Evolutionary conservation across 2,329 filamentous ascomycete species (phyloP).

Genomic region (Colletotrichum sp.): DNA sequence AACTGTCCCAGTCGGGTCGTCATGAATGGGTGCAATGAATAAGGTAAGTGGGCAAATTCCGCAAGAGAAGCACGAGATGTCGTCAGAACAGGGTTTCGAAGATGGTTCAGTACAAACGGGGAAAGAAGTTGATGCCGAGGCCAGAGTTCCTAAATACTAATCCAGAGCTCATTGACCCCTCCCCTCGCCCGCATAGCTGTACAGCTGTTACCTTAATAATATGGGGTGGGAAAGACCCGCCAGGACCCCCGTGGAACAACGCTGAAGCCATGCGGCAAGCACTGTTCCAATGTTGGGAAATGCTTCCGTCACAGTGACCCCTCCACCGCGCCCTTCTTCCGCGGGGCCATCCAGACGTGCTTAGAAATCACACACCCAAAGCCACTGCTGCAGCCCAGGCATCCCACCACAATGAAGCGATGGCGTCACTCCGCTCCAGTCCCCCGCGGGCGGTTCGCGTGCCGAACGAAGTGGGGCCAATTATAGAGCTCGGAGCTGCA

Average conservation of each 20-base stretch:
- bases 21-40: background rate
- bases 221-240: background rate
- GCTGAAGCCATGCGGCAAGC: background rate
- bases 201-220: constrained; percentile 1
- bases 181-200: background rate
- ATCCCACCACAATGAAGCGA: background rate
- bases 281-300: background rate
- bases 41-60: background rate
- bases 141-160: constrained; percentile 5
- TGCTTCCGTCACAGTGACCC: constrained; percentile 14
- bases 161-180: background rate
- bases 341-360: background rate
- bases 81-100: background rate
- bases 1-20: constrained; percentile 6
- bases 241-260: background rate
- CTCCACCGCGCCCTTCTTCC: background rate
- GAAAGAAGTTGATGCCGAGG: background rate
- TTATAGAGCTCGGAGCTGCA: background rate
- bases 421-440: background rate
- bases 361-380: constrained; percentile 10
- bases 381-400: background rate
- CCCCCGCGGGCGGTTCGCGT: background rate
- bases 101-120: background rate
- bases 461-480: background rate
- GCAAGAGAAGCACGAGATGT: background rate